Conservation (phyloP, 129 eudicot genomes). For the Flaveria trinervia region DNA sequence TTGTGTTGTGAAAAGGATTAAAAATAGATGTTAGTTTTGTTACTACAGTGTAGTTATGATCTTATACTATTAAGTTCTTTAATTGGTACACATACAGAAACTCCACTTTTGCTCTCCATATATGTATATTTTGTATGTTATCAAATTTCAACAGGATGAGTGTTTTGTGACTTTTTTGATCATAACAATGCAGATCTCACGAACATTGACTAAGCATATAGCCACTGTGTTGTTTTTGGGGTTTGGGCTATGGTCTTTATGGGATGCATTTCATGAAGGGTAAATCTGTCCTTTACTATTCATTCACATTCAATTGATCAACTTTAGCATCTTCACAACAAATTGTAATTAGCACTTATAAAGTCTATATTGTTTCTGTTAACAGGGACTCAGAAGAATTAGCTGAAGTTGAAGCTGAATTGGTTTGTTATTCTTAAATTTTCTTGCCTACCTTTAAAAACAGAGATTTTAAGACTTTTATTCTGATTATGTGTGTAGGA, state of each 20-base stretch:
- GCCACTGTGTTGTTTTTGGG: conserved; percentile 93
- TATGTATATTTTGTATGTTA: not conserved
- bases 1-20: not conserved
- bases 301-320: not conserved
- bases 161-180: conserved; percentile 14
- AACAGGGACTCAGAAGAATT: conserved; percentile 83
- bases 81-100: not conserved
- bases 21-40: not conserved
- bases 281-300: conserved; percentile 25
- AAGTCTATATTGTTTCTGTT: conserved; percentile 12
- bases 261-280: conserved; percentile 94
- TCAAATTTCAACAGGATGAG: not conserved
- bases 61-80: not conserved
- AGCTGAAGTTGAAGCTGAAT: conserved; percentile 91
- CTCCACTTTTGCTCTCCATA: conserved; percentile 23
- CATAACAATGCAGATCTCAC: conserved; percentile 64
- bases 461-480: conserved; percentile 7
- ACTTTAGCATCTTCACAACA: conserved; percentile 14
- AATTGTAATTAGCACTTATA: conserved; percentile 13
- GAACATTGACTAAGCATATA: conserved; percentile 80
- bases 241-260: conserved; percentile 91
- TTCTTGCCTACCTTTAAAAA: not conserved
- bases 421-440: conserved; percentile 57
- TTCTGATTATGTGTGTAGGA: conserved; percentile 46
- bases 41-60: not conserved